Conservation (phyloP, 495 filamentous ascomycete genomes). For the Hypoxylon rickii region DNA sequence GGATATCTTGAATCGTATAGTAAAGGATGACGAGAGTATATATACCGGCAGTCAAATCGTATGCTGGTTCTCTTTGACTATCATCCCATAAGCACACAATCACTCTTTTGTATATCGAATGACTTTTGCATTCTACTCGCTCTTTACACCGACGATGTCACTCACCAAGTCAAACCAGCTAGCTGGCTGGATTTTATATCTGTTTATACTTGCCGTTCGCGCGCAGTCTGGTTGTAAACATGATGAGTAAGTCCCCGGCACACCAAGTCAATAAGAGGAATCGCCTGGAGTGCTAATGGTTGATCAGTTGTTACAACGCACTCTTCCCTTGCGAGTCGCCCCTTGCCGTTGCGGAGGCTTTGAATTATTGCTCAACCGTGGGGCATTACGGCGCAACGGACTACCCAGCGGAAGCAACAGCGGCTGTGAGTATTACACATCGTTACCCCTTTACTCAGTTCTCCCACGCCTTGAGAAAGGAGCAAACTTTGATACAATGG, state of each 20-base stretch:
- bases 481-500: not conserved
- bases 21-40: not conserved
- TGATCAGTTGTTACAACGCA: conserved; percentile 32
- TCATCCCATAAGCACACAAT: not conserved
- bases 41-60: not conserved
- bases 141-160: conserved; percentile 16
- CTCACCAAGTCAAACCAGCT: conserved; percentile 15
- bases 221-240: conserved; percentile 28
- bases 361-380: conserved; percentile 33
- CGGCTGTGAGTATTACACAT: conserved; percentile 18
- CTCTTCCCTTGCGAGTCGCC: conserved; percentile 34
- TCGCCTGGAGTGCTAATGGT: not conserved
- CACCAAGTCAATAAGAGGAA: not conserved
- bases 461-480: not conserved
- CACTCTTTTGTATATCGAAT: no score
- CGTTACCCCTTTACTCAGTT: not conserved
- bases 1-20: no score
- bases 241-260: conserved; percentile 21
- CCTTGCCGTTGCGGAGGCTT: conserved; percentile 22
- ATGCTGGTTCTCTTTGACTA: no score
- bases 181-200: conserved; percentile 24
- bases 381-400: conserved; percentile 34
- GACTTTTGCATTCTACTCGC: not conserved
- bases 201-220: conserved; percentile 23
- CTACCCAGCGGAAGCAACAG: conserved; percentile 34